These are phyloP conservation scores for Didymella lethalis DNA, from an alignment of 2,329 filamentous ascomycete genomes.

Conservation along the genomic window DNA sequence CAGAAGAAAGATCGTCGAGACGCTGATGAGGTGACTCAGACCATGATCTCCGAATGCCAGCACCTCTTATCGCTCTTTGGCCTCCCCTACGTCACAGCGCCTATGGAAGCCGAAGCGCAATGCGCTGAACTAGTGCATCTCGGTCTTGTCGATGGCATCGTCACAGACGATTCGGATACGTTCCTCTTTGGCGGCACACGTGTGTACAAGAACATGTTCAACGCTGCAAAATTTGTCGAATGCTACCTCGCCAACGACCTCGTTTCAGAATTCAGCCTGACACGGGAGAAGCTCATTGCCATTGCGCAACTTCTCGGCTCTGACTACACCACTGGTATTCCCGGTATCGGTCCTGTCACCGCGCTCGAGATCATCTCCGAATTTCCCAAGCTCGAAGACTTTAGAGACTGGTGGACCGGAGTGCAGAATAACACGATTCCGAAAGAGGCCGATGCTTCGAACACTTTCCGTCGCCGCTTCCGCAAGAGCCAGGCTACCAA, in stretches of 20 bases:
- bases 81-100: conserved; percentile 93
- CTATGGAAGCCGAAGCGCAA: conserved; percentile 98
- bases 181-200: conserved; percentile 96
- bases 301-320: conserved; percentile 90
- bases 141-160: conserved; percentile 93
- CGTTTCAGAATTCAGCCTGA: conserved; percentile 86
- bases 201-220: conserved; percentile 99
- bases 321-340: conserved; percentile 93
- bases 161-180: conserved; percentile 95
- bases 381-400: conserved; percentile 77
- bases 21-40: conserved; percentile 93
- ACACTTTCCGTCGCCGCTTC: conserved; percentile 84
- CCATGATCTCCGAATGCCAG: conserved; percentile 96
- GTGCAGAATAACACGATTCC: conserved; percentile 74
- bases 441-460: conserved; percentile 63
- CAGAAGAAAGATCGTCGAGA: conserved; percentile 96
- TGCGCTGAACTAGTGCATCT: conserved; percentile 89
- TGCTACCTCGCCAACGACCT: conserved; percentile 88
- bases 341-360: conserved; percentile 91
- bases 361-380: conserved; percentile 94
- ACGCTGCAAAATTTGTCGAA: conserved; percentile 96
- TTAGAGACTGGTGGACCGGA: conserved; percentile 85
- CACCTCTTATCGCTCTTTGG: conserved; percentile 89
- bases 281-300: conserved; percentile 84
- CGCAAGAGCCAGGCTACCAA: conserved; percentile 79